These are phyloP conservation scores for Leccinum uliginosum DNA, from an alignment of 768 basidiomycete species.

Conservation along the genomic window DNA sequence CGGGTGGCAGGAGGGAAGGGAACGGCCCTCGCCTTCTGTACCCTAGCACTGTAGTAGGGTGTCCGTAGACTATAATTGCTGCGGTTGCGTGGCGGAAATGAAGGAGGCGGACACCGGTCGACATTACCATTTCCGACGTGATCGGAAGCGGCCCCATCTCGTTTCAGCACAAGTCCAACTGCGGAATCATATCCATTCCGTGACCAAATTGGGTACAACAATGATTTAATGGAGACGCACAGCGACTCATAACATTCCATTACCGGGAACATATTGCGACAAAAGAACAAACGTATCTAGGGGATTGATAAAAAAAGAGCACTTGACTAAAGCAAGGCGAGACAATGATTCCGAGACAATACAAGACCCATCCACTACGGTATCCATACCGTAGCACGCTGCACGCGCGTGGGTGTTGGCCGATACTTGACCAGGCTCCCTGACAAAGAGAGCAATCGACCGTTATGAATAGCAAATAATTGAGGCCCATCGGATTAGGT, in stretches of 20 bases:
- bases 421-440: slow-evolving; percentile 24
- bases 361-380: slow-evolving; percentile 29
- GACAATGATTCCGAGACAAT: slow-evolving; percentile 7
- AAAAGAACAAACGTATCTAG: slow-evolving; percentile 12
- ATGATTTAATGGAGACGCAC: not conserved
- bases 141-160: slow-evolving; percentile 1
- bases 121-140: slow-evolving; percentile 4
- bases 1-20: not conserved
- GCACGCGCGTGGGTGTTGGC: slow-evolving; percentile 15
- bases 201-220: not conserved
- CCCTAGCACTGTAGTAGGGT: not conserved
- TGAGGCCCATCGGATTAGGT: not conserved
- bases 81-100: slow-evolving; percentile 17
- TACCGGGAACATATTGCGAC: slow-evolving; percentile 6
- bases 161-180: not conserved
- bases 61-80: slow-evolving; percentile 6
- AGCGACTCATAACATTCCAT: slow-evolving; percentile 9
- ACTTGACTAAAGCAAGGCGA: slow-evolving; percentile 34
- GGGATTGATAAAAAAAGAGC: slow-evolving; percentile 14
- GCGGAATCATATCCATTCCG: not conserved
- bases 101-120: not conserved
- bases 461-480: slow-evolving; percentile 28
- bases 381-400: slow-evolving; percentile 22
- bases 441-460: slow-evolving; percentile 25
- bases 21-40: not conserved